These are phyloP conservation scores for Pterula multifida DNA, from an alignment of 1,284 basidiomycete genomes.

Conservation along the genomic window DNA sequence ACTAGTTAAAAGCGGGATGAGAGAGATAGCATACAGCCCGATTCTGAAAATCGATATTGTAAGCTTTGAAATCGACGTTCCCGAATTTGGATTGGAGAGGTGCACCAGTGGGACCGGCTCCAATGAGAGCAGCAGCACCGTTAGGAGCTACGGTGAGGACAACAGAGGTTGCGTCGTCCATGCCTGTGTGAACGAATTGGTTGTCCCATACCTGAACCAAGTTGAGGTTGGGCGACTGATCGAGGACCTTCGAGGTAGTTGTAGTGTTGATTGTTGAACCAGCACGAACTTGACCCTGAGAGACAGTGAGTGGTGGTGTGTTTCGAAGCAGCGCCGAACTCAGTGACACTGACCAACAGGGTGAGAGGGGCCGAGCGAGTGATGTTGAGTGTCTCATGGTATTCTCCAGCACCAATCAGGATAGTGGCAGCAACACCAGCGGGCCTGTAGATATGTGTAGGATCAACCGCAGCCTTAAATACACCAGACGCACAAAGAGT, in stretches of 20 bases:
- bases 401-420: conserved; percentile 50
- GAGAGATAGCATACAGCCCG: conserved; percentile 36
- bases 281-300: conserved; percentile 39
- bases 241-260: conserved; percentile 16
- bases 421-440: conserved; percentile 28
- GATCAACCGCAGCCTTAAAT: neutral
- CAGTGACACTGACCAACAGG: conserved; percentile 37
- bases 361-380: conserved; percentile 41
- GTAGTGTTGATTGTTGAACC: conserved; percentile 17
- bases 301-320: too few relatives aligned
- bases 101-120: conserved; percentile 42
- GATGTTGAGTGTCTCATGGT: conserved; percentile 48
- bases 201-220: conserved; percentile 43
- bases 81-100: conserved; percentile 44
- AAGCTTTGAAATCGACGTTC: conserved; percentile 45
- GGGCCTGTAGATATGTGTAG: conserved; percentile 21
- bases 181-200: conserved; percentile 26
- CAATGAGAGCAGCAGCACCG: conserved; percentile 36
- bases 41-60: conserved; percentile 60
- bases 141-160: conserved; percentile 41
- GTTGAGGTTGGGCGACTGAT: conserved; percentile 30
- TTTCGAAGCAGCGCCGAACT: too few relatives aligned
- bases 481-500: conserved; percentile 30
- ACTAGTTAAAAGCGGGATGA: too few relatives aligned
- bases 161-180: conserved; percentile 42